These are phyloP conservation scores for Kuraishia molischiana DNA, from an alignment of 805 yeast genomes.

Conservation along the genomic window DNA sequence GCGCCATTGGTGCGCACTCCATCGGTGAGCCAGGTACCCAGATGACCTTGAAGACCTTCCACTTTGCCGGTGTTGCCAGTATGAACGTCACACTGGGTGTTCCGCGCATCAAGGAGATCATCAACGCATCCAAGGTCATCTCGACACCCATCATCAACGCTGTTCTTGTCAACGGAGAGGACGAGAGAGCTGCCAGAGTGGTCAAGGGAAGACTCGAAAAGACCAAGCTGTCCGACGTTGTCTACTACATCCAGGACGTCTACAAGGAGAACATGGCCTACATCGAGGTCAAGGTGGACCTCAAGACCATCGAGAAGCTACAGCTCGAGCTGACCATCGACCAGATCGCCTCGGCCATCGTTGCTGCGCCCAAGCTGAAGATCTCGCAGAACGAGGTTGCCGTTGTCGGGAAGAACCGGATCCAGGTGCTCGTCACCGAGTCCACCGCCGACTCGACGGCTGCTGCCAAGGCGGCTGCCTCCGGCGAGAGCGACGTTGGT, in stretches of 20 bases:
- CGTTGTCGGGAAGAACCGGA: constrained; percentile 52
- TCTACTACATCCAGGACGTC: constrained; percentile 87
- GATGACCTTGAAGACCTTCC: constrained; percentile 73
- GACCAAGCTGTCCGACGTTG: constrained; percentile 78
- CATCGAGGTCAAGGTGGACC: constrained; percentile 73
- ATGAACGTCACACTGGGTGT: constrained; percentile 99
- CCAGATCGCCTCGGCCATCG: constrained; percentile 76
- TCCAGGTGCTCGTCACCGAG: constrained; percentile 54
- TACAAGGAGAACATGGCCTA: constrained; percentile 72
- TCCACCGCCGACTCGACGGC: constrained; percentile 19
- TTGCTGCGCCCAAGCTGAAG: constrained; percentile 82
- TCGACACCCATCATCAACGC: constrained; percentile 97
- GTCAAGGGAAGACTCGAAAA: constrained; percentile 97
- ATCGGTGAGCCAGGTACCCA: constrained; percentile 99
- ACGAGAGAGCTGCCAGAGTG: constrained; percentile 96
- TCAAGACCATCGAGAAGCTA: constrained; percentile 74
- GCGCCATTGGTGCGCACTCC: constrained; percentile 98
- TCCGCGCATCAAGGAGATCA: constrained; percentile 98
- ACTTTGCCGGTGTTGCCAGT: constrained; percentile 98
- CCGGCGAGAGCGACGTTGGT: constrained; percentile 22
- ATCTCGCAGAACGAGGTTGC: constrained; percentile 64
- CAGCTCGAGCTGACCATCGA: constrained; percentile 85
- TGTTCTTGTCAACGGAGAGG: constrained; percentile 82
- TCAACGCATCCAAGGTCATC: constrained; percentile 90
- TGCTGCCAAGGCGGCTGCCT: constrained; percentile 17